Percentiles rank a stretch among this genome's conserved stretches.
Evolutionary conservation across 2,329 filamentous ascomycete genomes (phyloP).

Genomic region (Parastagonospora nodorum): DNA sequence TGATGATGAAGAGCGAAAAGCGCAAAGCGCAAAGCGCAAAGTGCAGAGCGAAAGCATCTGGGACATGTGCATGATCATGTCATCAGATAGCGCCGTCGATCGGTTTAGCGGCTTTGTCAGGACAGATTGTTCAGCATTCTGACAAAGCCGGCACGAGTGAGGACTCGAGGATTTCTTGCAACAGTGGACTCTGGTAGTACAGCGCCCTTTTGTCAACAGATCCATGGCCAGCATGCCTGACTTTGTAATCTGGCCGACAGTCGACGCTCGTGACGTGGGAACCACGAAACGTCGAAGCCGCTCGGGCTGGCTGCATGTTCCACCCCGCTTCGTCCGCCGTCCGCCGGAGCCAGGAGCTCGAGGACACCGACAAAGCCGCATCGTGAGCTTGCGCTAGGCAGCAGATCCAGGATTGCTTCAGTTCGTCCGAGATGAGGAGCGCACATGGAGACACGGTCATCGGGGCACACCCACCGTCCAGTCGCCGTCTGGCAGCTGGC

Average conservation of each 20-base stretch:
- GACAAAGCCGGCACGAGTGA: neutral
- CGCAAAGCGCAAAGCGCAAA: neutral
- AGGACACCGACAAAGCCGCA: slow-evolving; percentile 17
- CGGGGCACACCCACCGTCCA: too few relatives aligned
- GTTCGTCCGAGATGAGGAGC: slow-evolving; percentile 16
- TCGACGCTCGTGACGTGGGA: slow-evolving; percentile 9
- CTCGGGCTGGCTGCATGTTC: neutral
- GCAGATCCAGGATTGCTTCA: slow-evolving; percentile 8
- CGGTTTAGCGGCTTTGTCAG: too few relatives aligned
- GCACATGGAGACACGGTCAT: too few relatives aligned
- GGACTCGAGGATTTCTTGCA: neutral
- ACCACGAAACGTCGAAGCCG: neutral
- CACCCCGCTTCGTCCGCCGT: slow-evolving; percentile 4
- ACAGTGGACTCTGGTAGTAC: too few relatives aligned
- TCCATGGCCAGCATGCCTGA: neutral
- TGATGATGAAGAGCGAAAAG: neutral
- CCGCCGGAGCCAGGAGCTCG: neutral
- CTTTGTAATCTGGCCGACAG: slow-evolving; percentile 3
- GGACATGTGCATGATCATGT: slow-evolving; percentile 17
- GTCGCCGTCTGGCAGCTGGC: too few relatives aligned
- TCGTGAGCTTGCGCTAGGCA: slow-evolving; percentile 9
- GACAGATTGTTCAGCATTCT: neutral
- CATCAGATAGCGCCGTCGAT: slow-evolving; percentile 4
- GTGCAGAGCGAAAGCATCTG: neutral
- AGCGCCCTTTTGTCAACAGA: too few relatives aligned